Conservation (phyloP, 2,329 filamentous ascomycete species). For the Talaromyces islandicus region DNA sequence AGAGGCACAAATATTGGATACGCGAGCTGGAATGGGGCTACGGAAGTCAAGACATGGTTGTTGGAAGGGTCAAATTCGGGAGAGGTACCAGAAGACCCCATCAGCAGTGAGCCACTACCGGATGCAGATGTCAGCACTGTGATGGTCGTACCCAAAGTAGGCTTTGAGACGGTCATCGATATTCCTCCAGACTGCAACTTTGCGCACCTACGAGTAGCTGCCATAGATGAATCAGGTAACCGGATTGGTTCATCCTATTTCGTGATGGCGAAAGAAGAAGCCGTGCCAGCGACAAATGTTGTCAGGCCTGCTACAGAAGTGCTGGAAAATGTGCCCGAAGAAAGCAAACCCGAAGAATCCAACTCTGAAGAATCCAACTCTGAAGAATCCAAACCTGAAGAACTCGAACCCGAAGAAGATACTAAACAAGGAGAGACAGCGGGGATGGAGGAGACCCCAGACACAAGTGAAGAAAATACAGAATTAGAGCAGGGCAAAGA, state of each 20-base stretch:
- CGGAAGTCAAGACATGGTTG: slow-evolving; percentile 29
- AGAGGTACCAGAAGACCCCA: background rate
- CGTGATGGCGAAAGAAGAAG: background rate
- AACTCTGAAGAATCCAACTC: too few species aligned
- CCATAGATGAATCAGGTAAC: background rate
- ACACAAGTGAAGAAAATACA: background rate
- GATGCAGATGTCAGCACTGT: background rate
- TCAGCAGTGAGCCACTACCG: background rate
- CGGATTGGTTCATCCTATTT: background rate
- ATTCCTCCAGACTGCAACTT: background rate
- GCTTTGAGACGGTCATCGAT: slow-evolving; percentile 2
- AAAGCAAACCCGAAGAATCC: background rate
- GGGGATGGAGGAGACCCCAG: background rate
- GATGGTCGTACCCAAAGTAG: background rate
- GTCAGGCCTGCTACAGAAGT: background rate
- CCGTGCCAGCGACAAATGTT: background rate
- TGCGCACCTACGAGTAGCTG: background rate
- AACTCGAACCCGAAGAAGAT: background rate
- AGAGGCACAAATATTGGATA: slow-evolving; percentile 22
- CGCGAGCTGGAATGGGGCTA: slow-evolving; percentile 44
- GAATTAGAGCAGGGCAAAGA: background rate
- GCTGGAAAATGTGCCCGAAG: background rate
- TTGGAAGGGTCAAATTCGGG: slow-evolving; percentile 17
- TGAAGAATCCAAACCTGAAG: background rate
- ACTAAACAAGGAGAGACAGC: background rate